phyloP scores from a whole-genome alignment of 2,329 filamentous ascomycete species.

The Apiospora pterosperma region DNA sequence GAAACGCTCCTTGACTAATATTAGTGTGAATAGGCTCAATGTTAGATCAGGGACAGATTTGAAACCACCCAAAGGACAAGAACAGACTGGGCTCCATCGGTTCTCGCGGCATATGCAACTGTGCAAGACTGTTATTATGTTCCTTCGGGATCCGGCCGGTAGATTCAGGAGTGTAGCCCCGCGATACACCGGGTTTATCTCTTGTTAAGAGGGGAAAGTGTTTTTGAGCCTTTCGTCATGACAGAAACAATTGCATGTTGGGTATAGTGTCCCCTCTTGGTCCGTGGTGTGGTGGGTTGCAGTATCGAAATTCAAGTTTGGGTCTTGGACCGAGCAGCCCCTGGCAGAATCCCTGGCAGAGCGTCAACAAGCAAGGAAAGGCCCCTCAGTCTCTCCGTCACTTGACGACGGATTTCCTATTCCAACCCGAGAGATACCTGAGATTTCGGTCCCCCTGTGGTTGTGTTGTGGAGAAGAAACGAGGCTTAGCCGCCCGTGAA shows the following conservation, averaged over 20 bases:
- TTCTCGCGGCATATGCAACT: no score
- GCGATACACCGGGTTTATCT: neutral
- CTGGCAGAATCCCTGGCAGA: neutral
- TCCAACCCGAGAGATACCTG: neutral
- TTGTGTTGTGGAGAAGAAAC: neutral
- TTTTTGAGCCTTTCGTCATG: neutral
- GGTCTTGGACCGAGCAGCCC: neutral
- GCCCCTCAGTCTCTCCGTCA: neutral
- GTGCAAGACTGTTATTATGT: no score
- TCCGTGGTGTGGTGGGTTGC: neutral
- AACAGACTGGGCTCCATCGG: no score
- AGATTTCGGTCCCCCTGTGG: constrained; percentile 1
- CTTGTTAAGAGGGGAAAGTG: neutral
- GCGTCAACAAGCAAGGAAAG: neutral
- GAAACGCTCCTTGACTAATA: neutral
- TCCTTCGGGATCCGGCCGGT: no score
- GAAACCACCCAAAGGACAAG: no score
- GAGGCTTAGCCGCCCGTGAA: neutral
- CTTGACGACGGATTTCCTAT: neutral
- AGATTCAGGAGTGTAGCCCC: no score
- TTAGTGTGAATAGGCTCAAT: neutral
- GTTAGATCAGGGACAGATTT: neutral
- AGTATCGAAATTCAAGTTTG: neutral
- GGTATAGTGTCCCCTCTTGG: neutral
- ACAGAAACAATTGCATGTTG: neutral